Conservation (phyloP, 768 basidiomycete genomes). For the Udeniomyces megalosporus region DNA sequence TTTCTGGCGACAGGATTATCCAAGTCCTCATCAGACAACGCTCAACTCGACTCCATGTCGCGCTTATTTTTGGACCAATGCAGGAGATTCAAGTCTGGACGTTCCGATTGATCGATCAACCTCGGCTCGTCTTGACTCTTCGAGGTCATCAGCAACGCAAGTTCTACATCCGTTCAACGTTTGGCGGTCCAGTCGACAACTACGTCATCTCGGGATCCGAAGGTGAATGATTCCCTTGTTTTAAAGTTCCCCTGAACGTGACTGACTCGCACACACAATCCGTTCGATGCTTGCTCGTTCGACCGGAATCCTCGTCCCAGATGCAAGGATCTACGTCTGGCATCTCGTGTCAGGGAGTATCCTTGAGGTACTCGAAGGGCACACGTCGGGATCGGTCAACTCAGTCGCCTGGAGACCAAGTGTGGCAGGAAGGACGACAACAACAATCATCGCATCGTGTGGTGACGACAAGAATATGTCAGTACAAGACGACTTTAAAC, state of each 20-base stretch:
- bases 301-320: constrained; percentile 41
- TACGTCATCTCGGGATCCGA: constrained; percentile 90
- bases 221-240: constrained; percentile 39
- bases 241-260: not conserved
- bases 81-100: constrained; percentile 73
- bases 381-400: constrained; percentile 80
- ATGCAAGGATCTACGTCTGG: constrained; percentile 90
- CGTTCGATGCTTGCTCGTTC: constrained; percentile 15
- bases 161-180: constrained; percentile 81
- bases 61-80: constrained; percentile 6
- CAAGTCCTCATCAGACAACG: no score
- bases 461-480: constrained; percentile 74
- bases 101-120: constrained; percentile 39
- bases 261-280: not conserved
- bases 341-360: constrained; percentile 67
- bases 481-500: constrained; percentile 14
- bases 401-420: constrained; percentile 90
- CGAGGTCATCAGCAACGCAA: constrained; percentile 68
- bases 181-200: constrained; percentile 74
- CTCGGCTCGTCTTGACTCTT: constrained; percentile 56
- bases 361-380: constrained; percentile 75
- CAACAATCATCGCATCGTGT: constrained; percentile 72
- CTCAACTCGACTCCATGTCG: no score
- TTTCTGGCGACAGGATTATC: no score
- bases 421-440: constrained; percentile 42